phyloP scores from a whole-genome alignment of 2,329 filamentous ascomycete genomes.

The Diaporthe destruens region DNA sequence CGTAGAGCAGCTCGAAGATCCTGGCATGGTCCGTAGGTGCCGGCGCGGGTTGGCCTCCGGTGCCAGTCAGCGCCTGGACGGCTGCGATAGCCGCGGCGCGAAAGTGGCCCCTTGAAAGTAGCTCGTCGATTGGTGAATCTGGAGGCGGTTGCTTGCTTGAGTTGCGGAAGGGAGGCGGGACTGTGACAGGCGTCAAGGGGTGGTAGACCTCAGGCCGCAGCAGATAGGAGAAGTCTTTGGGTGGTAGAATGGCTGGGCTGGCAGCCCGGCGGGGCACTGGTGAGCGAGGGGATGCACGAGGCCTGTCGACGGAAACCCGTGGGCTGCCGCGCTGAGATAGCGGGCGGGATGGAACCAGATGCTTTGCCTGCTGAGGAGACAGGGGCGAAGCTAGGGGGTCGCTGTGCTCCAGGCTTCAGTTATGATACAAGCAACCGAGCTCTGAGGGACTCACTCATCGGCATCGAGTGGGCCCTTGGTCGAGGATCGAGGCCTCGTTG shows the following conservation, averaged over 20 bases:
- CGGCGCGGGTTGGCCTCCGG: conserved; percentile 53
- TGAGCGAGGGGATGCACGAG: conserved; percentile 47
- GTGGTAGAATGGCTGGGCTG: conserved; percentile 51
- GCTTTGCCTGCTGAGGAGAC: conserved; percentile 44
- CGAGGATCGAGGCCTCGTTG: conserved; percentile 73
- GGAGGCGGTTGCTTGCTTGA: conserved; percentile 73
- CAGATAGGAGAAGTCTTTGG: conserved; percentile 84
- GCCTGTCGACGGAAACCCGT: conserved; percentile 45
- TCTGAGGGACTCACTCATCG: conserved; percentile 73
- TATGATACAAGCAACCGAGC: conserved; percentile 6
- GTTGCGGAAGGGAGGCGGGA: conserved; percentile 76
- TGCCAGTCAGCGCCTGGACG: conserved; percentile 69
- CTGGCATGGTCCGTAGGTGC: conserved; percentile 69
- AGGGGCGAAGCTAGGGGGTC: conserved; percentile 46
- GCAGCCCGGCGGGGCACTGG: conserved; percentile 48
- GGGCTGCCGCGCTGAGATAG: conserved; percentile 45
- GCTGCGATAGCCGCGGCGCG: conserved; percentile 80
- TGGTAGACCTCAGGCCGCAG: conserved; percentile 87
- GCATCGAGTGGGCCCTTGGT: conserved; percentile 84
- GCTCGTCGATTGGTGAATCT: conserved; percentile 73
- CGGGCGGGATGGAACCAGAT: conserved; percentile 41
- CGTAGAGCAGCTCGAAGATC: conserved; percentile 85
- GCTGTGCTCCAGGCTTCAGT: conserved; percentile 40
- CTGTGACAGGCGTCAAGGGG: conserved; percentile 73
- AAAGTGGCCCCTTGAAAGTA: conserved; percentile 82